Conservation (phyloP, 768 basidiomycete species). For the Tulasnella sp. region DNA sequence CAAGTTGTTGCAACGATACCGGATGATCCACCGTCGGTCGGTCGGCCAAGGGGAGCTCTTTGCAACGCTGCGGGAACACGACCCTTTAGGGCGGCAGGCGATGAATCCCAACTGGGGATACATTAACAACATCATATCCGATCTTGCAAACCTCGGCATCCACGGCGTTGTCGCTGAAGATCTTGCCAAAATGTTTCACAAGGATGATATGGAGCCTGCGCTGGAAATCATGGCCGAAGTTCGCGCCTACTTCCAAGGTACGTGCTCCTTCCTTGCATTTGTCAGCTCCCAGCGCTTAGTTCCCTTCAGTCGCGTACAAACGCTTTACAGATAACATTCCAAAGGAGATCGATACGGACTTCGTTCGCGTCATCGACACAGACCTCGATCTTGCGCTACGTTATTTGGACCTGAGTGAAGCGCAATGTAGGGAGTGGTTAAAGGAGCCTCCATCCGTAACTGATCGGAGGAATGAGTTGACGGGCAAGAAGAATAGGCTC, state of each 20-base stretch:
- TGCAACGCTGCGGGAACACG: neutral
- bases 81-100: no score
- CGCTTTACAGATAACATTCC: conserved; percentile 47
- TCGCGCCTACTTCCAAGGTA: conserved; percentile 15
- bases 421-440: conserved; percentile 41
- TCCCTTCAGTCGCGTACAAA: conserved; percentile 42
- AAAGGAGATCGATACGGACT: conserved; percentile 42
- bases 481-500: conserved; percentile 8
- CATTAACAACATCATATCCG: neutral
- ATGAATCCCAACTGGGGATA: no score
- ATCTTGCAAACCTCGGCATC: neutral
- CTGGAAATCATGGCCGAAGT: conserved; percentile 16
- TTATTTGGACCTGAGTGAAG: conserved; percentile 34
- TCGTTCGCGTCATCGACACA: conserved; percentile 40
- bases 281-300: no score
- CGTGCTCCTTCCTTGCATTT: neutral
- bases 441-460: conserved; percentile 39
- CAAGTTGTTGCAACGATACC: conserved; percentile 6
- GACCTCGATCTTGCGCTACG: conserved; percentile 36
- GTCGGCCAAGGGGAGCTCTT: neutral
- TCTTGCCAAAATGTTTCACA: conserved; percentile 3
- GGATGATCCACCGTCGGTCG: neutral
- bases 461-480: conserved; percentile 35
- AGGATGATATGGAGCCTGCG: neutral
- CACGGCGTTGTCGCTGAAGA: conserved; percentile 29